Evolutionary conservation across 139 green algal species (phyloP), one percentile per base, ranked within the genome.

Genomic region (Eudorina sp.): DNA sequence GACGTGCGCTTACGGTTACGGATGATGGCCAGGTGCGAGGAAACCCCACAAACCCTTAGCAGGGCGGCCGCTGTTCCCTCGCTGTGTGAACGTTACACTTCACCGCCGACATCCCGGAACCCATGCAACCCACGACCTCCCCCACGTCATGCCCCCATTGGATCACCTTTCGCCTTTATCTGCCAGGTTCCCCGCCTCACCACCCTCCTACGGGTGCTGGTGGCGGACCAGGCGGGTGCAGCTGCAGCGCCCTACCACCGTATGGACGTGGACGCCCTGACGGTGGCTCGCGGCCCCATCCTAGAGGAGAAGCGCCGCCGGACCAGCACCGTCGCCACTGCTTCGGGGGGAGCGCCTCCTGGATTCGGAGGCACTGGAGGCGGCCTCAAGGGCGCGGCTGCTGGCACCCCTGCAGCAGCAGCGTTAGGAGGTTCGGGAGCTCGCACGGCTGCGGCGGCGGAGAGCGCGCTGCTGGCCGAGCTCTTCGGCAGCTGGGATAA

Each of bases 151-250:
- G n/a, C n/a, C n/a, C n/a, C n/a, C n/a, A n/a, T n/a, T n/a, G n/a
- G n/a, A n/a, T n/a, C n/a, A n/a, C n/a, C n/a, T n/a, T n/a, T n/a
- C n/a, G n/a, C n/a, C n/a, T n/a, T n/a, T n/a, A n/a, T n/a, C n/a
- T 11, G 25, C 11, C 74, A 94, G 92, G 83, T 90, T 0, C 92
- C 92, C 34, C 92, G 92, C 43, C 78, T 95, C n/a, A 95, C 92
- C 51, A 84, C 86, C 43, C 94, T 96, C 80, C 90, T 97, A 51
- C 89, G 94, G 7, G 84, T 90, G 0, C 91, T 94, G 9, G 82
- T 64, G 25, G 79, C 82, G 21, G 72, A 90, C 5, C 31, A 70
- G 16, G 85, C 86, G 8, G 53, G n/a, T 27, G 21, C 43, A n/a
- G 40, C 68, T 21, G 78, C 90, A 29, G 91, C 92, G 62, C 60